These are phyloP conservation scores for Williopsis jadinii DNA, from an alignment of 1,139 yeast species.

Conservation along the genomic window DNA sequence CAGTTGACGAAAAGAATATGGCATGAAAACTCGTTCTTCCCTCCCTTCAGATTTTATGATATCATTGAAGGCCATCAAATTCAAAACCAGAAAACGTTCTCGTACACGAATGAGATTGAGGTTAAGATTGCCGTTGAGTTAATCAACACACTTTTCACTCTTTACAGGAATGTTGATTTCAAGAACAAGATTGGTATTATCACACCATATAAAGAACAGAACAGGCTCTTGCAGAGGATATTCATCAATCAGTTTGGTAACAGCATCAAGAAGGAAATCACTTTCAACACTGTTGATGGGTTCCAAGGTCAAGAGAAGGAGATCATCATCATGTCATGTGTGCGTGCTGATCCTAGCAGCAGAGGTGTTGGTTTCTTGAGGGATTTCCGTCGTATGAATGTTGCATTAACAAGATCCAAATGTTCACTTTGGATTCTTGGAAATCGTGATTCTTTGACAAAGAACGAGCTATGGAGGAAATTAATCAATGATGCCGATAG, in stretches of 20 bases:
- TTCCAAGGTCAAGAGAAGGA: slow-evolving; percentile 98
- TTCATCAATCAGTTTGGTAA: slow-evolving; percentile 60
- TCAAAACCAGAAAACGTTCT: slow-evolving; percentile 54
- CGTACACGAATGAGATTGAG: slow-evolving; percentile 65
- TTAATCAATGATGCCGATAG: slow-evolving; percentile 55
- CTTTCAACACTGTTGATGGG: slow-evolving; percentile 94
- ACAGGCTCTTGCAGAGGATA: slow-evolving; percentile 45
- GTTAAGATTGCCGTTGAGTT: slow-evolving; percentile 68
- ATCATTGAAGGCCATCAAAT: slow-evolving; percentile 60
- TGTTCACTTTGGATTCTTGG: slow-evolving; percentile 93
- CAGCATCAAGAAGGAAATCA: slow-evolving; percentile 57
- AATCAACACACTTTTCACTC: slow-evolving; percentile 45
- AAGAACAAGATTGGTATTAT: slow-evolving; percentile 79
- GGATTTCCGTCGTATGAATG: slow-evolving; percentile 92
- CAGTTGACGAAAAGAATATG: slow-evolving; percentile 58
- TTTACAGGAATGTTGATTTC: slow-evolving; percentile 49
- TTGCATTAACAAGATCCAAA: slow-evolving; percentile 89
- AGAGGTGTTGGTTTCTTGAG: slow-evolving; percentile 77
- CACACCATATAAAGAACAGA: slow-evolving; percentile 92
- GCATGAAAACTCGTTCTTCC: slow-evolving; percentile 53
- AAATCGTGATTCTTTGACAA: slow-evolving; percentile 51
- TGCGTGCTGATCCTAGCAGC: slow-evolving; percentile 60
- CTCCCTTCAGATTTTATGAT: slow-evolving; percentile 79
- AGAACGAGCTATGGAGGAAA: slow-evolving; percentile 64
- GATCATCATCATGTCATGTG: slow-evolving; percentile 89